Conservation (phyloP, 83 land plant species). For the Picea abies region DNA sequence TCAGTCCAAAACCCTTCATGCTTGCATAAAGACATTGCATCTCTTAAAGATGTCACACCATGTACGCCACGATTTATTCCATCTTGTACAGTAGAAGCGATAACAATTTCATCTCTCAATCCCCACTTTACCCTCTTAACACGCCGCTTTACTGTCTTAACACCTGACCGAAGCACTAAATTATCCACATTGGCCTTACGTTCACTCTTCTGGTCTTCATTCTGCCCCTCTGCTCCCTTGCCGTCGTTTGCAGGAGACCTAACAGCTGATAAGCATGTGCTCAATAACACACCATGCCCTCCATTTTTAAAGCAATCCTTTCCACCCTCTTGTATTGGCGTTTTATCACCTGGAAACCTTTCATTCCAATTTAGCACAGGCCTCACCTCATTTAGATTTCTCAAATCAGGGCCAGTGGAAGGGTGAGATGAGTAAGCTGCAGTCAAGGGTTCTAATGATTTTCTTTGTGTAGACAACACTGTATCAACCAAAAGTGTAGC, state of each 20-base stretch:
- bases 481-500: too few relatives aligned
- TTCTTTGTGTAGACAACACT: too few relatives aligned
- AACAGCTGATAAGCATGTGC: neutral
- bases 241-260: neutral
- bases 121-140: conserved; percentile 3
- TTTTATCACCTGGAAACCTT: too few relatives aligned
- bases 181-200: neutral
- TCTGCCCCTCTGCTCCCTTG: neutral
- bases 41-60: conserved; percentile 12
- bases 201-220: neutral
- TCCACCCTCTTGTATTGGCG: neutral
- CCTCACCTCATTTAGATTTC: too few relatives aligned
- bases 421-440: too few relatives aligned
- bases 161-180: neutral
- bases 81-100: conserved; percentile 6
- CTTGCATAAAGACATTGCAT: conserved; percentile 9
- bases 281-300: neutral
- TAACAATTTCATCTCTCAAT: neutral
- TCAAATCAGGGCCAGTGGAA: too few relatives aligned
- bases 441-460: too few relatives aligned
- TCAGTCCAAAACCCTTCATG: conserved; percentile 3
- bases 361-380: too few relatives aligned
- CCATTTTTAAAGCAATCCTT: neutral
- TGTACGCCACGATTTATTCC: neutral
- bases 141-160: neutral